These are phyloP conservation scores for Gautieria morchelliformis DNA, from an alignment of 768 basidiomycete species.

Conservation along the genomic window DNA sequence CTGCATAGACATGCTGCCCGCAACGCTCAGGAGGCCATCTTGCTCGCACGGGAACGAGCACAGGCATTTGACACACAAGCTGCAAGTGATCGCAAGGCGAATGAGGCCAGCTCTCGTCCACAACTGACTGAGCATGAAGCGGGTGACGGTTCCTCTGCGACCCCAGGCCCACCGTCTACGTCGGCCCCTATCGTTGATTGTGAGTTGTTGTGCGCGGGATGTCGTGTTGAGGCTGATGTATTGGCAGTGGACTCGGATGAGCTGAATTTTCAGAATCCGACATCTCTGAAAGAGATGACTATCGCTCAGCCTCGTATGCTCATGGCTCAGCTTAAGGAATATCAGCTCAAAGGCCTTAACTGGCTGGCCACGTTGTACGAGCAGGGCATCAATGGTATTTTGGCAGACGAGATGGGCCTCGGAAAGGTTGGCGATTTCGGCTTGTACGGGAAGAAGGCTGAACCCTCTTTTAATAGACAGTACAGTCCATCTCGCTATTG, in stretches of 20 bases:
- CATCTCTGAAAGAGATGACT: slow-evolving; percentile 75
- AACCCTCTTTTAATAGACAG: slow-evolving; percentile 39
- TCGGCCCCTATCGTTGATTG: slow-evolving; percentile 53
- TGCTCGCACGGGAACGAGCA: slow-evolving; percentile 68
- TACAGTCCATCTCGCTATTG: slow-evolving; percentile 93
- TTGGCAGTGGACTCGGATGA: slow-evolving; percentile 84
- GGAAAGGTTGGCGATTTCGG: slow-evolving; percentile 49
- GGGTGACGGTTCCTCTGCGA: slow-evolving; percentile 27
- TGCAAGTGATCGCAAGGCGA: slow-evolving; percentile 72
- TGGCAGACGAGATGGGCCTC: slow-evolving; percentile 98
- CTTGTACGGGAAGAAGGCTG: background rate
- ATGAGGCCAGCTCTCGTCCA: slow-evolving; percentile 63
- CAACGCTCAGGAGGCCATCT: slow-evolving; percentile 85
- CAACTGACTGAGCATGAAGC: slow-evolving; percentile 43
- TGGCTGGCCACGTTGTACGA: slow-evolving; percentile 98
- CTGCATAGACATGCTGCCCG: slow-evolving; percentile 74
- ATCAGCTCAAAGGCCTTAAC: slow-evolving; percentile 94
- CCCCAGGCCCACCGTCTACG: slow-evolving; percentile 21
- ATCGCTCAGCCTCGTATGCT: slow-evolving; percentile 93
- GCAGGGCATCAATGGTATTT: slow-evolving; percentile 98
- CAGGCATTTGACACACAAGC: slow-evolving; percentile 78
- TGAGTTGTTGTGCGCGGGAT: slow-evolving; percentile 27
- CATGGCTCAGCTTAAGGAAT: slow-evolving; percentile 95
- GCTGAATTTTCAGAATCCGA: slow-evolving; percentile 98
- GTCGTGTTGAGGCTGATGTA: background rate